Evolutionary conservation across 352 stramenopile species (phyloP).

Genomic region (Globisporangium solare): DNA sequence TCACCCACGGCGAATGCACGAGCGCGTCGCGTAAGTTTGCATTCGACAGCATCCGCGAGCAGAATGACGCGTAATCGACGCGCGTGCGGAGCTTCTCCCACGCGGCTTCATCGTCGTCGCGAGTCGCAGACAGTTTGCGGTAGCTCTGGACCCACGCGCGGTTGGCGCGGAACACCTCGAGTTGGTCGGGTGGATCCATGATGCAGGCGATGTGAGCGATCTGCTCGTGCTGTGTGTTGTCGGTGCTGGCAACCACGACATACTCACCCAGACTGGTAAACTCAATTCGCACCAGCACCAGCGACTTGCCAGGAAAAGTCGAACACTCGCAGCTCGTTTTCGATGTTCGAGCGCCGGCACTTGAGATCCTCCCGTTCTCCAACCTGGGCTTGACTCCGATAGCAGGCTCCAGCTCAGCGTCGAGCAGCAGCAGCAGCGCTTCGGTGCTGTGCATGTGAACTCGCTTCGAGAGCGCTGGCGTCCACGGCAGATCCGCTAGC

Average conservation of each 20-base stretch:
- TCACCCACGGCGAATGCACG: slow-evolving; percentile 5
- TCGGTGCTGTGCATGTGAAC: slow-evolving; percentile 5
- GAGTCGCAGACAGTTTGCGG: not conserved
- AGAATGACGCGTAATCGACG: not conserved
- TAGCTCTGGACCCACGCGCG: not conserved
- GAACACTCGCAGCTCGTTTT: not conserved
- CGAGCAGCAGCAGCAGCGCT: slow-evolving; percentile 8
- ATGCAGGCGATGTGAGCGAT: slow-evolving; percentile 1
- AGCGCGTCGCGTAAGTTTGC: not conserved
- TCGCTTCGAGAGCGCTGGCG: not conserved
- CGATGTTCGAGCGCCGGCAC: too few relatives aligned
- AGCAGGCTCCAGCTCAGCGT: not conserved
- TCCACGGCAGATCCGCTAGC: slow-evolving; percentile 9
- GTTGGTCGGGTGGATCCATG: not conserved
- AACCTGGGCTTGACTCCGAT: not conserved
- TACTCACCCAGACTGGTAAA: not conserved
- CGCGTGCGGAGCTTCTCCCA: not conserved
- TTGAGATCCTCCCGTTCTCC: too few relatives aligned
- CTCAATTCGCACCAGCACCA: too few relatives aligned
- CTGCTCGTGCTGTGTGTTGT: too few relatives aligned
- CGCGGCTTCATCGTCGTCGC: not conserved
- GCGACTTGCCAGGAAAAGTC: not conserved
- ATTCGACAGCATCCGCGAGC: slow-evolving; percentile 7
- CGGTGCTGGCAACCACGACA: too few relatives aligned
- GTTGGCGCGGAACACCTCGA: not conserved